Conservation (phyloP, 2,329 filamentous ascomycete genomes). For the Alternaria sp. region DNA sequence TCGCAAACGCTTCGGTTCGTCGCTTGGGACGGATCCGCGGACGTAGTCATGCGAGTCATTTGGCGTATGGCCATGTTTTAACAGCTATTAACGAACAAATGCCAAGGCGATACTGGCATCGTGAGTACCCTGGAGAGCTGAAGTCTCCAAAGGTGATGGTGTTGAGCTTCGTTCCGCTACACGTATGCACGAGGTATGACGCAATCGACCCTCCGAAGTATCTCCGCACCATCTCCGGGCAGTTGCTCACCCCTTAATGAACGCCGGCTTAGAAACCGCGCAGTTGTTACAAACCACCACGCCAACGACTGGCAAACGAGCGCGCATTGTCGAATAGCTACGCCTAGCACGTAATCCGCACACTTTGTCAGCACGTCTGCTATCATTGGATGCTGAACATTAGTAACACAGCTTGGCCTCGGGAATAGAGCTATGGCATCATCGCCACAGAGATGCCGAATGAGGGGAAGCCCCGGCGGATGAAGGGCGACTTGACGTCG, state of each 20-base stretch:
- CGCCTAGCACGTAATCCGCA: slow-evolving; percentile 29
- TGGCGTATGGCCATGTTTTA: background rate
- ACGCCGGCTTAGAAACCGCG: background rate
- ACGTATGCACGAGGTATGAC: background rate
- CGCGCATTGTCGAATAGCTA: background rate
- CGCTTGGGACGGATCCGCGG: background rate
- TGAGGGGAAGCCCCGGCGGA: slow-evolving; percentile 19
- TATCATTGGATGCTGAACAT: slow-evolving; percentile 27
- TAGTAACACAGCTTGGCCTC: slow-evolving; percentile 36
- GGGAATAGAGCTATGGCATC: slow-evolving; percentile 43
- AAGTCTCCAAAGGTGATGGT: background rate
- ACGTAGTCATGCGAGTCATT: background rate
- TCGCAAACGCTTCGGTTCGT: background rate
- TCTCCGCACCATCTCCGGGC: slow-evolving; percentile 2
- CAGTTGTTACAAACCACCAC: slow-evolving; percentile 11
- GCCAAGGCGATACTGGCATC: background rate
- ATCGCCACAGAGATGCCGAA: slow-evolving; percentile 33
- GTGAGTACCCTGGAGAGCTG: background rate
- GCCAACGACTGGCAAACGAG: background rate
- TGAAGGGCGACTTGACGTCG: slow-evolving; percentile 13
- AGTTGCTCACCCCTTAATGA: background rate
- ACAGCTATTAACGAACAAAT: background rate
- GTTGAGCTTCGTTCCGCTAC: background rate
- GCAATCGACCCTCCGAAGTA: background rate
- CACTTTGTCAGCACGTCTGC: slow-evolving; percentile 33